phyloP scores from a whole-genome alignment of 140 eudicot genomes.

The Senecio squalidus region DNA sequence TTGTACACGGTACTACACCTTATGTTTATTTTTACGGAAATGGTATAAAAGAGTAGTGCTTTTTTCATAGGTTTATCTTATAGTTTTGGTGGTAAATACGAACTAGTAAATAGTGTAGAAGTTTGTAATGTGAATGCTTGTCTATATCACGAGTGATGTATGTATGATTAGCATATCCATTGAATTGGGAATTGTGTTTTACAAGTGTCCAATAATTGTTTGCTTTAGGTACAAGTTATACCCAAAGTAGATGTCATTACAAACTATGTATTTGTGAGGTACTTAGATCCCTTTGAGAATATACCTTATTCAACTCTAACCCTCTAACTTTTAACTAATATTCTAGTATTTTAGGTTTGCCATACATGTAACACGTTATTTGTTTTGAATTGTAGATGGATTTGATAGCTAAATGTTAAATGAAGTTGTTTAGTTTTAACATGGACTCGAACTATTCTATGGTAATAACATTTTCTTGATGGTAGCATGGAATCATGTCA shows the following conservation, averaged over 20 bases:
- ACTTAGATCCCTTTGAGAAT: constrained; percentile 12
- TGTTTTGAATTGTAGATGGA: too few species aligned
- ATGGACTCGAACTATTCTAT: not conserved
- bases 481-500: too few species aligned
- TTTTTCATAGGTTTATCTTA: not conserved
- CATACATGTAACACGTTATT: not conserved
- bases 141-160: constrained; percentile 14
- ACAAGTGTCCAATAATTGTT: constrained; percentile 32
- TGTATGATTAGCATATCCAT: constrained; percentile 20
- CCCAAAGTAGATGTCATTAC: constrained; percentile 23
- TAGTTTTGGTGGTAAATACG: constrained; percentile 5
- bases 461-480: not conserved
- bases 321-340: constrained; percentile 7
- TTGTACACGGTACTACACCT: not conserved
- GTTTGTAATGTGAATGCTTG: constrained; percentile 30
- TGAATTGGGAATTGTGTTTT: constrained; percentile 19
- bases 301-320: constrained; percentile 13
- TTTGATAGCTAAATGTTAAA: too few species aligned
- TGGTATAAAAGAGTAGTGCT: not conserved
- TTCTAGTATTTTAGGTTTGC: not conserved
- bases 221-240: constrained; percentile 30
- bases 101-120: constrained; percentile 8
- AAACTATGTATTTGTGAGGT: constrained; percentile 14
- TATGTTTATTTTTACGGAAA: not conserved
- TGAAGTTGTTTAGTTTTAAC: not conserved